Conservation (phyloP, 2,329 filamentous ascomycete species). For the Phyllosticta ampelicida region DNA sequence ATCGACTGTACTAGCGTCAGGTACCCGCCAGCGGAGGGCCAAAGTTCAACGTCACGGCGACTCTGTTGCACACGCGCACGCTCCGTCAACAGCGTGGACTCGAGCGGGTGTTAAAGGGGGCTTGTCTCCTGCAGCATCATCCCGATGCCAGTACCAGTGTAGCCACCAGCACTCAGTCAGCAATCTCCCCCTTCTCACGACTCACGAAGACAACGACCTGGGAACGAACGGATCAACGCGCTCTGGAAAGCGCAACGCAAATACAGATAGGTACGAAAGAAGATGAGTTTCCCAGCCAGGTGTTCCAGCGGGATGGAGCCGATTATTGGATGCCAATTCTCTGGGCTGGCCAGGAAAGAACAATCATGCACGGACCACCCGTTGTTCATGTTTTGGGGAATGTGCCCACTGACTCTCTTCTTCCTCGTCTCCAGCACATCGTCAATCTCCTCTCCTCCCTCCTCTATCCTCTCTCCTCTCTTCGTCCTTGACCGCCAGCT, state of each 20-base stretch:
- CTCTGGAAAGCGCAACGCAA: too few relatives aligned
- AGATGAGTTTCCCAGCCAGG: neutral
- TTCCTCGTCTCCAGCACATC: neutral
- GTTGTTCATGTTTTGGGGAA: constrained; percentile 8
- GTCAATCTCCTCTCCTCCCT: neutral
- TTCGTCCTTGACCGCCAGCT: neutral
- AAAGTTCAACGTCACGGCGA: neutral
- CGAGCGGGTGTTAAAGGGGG: neutral
- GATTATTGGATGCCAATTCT: neutral
- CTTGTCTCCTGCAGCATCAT: neutral
- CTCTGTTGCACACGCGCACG: neutral
- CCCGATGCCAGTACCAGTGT: neutral
- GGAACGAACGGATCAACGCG: too few relatives aligned
- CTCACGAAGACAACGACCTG: neutral
- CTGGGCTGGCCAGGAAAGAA: neutral
- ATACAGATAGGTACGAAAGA: neutral
- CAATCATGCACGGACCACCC: neutral
- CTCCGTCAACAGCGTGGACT: neutral
- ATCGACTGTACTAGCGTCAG: constrained; percentile 10
- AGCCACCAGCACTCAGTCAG: neutral
- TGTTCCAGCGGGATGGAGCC: neutral
- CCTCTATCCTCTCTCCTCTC: neutral
- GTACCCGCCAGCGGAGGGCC: constrained; percentile 2
- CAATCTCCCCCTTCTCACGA: neutral
- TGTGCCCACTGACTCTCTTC: neutral